These are phyloP conservation scores for Porcisia hertigi DNA, from an alignment of 208 protist species.

Conservation along the genomic window DNA sequence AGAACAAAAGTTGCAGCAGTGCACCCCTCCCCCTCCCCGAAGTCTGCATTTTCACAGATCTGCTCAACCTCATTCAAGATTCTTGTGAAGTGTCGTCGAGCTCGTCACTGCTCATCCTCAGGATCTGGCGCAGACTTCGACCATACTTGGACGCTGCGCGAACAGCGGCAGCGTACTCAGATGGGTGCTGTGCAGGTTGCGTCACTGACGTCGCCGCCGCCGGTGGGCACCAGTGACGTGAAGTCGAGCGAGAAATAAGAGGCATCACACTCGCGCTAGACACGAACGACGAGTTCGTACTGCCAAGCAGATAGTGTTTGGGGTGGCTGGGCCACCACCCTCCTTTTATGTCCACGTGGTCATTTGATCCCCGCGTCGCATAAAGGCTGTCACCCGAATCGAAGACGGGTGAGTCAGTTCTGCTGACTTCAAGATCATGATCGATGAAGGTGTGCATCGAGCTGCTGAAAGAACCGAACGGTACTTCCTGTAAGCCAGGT, in stretches of 20 bases:
- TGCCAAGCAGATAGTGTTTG: background rate
- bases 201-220: background rate
- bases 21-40: background rate
- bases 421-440: slow-evolving; percentile 2
- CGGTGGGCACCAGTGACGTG: background rate
- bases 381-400: background rate
- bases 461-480: background rate
- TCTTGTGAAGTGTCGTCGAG: background rate
- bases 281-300: background rate
- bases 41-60: background rate
- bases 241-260: background rate
- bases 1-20: background rate
- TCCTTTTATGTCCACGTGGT: background rate
- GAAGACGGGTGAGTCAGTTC: background rate
- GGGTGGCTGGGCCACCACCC: background rate
- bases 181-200: background rate
- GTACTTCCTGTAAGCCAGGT: background rate
- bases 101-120: slow-evolving; percentile 8
- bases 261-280: background rate
- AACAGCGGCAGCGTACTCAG: slow-evolving; percentile 14
- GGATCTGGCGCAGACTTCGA: slow-evolving; percentile 8
- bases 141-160: slow-evolving; percentile 10
- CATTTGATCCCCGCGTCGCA: background rate
- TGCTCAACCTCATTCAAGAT: background rate
- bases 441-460: slow-evolving; percentile 8